Evolutionary conservation across 1,284 basidiomycete species (phyloP), one percentile per base, ranked within the genome.

Genomic region (Puccinia triticina): DNA sequence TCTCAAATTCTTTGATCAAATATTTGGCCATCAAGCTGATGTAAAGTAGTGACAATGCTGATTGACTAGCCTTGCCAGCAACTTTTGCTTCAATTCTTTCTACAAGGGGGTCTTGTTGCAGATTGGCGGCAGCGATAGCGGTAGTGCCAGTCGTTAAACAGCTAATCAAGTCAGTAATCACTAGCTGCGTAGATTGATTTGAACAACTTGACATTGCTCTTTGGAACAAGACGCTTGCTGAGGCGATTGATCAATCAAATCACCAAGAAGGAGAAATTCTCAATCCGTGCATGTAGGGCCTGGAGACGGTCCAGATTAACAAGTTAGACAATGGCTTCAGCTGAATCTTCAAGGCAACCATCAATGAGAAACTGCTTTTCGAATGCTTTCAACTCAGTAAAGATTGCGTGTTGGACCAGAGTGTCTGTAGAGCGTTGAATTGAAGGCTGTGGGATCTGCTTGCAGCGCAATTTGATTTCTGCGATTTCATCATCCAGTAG

Each of bases 21-120:
- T 4, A 84, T n/a, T 86, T 87, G 3, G 88, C 88, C 53, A 91
- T 87, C 0, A 91, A 90, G 0, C 90, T 88, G 21, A 93, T 85
- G 16, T 86, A 88, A 57, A 93, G 87, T 57, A 92, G 84, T n/a
- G 91, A 85, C 29, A 88, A 32, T n/a, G 61, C 34, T 40, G 83
- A 78, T 71, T 59, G 66, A 21, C 61, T 64, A n/a, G 74, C 71
- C 43, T 79, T 77, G 23, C 57, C 64, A n/a, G 55, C 40, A 37
- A 79, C 21, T 32, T 69, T 37, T 1, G 29, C 32, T 46, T 82
- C 53, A 21, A 46, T 37, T 34, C n/a, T 75, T 32, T 71, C 29
- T 5, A 66, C n/a, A 12, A 34, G 43, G 8, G 61, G 23, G 5
- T n/a, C 32, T 5, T 43, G 37, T 53, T 61, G 80, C n/a, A 75